These are phyloP conservation scores for Asterella californica DNA, from an alignment of 225 moss, liverwort and hornwort genomes.

Conservation along the genomic window DNA sequence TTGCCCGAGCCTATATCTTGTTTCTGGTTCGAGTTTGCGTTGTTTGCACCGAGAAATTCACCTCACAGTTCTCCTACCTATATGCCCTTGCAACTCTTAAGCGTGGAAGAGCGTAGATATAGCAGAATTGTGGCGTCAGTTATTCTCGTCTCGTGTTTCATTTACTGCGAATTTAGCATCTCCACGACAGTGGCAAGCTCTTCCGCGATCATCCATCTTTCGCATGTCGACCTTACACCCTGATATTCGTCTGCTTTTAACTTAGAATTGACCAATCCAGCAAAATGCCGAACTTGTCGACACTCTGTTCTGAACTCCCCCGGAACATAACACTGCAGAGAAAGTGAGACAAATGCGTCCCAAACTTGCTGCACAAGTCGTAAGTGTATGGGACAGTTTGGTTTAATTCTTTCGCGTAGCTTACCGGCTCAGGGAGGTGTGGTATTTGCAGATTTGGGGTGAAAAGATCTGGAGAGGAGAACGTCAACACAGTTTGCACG, in stretches of 20 bases:
- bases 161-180: neutral
- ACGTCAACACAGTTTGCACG: neutral
- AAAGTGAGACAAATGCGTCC: neutral
- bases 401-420: too few species aligned
- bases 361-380: neutral
- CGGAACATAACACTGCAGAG: neutral
- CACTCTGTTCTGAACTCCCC: neutral
- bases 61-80: neutral
- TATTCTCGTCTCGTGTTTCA: neutral
- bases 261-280: too few species aligned
- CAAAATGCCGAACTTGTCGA: neutral
- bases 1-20: neutral
- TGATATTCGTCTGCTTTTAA: neutral
- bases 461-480: neutral
- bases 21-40: neutral
- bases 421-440: neutral
- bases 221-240: neutral
- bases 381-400: too few species aligned
- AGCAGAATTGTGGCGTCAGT: neutral
- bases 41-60: neutral
- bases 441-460: constrained; percentile 9
- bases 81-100: neutral
- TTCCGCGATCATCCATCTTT: neutral
- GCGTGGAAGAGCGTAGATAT: too few species aligned
- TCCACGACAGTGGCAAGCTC: too few species aligned